Evolutionary conservation across 2,329 filamentous ascomycete species (phyloP), one percentile per base, ranked within the genome.

Genomic region (Gyromitra esculenta): DNA sequence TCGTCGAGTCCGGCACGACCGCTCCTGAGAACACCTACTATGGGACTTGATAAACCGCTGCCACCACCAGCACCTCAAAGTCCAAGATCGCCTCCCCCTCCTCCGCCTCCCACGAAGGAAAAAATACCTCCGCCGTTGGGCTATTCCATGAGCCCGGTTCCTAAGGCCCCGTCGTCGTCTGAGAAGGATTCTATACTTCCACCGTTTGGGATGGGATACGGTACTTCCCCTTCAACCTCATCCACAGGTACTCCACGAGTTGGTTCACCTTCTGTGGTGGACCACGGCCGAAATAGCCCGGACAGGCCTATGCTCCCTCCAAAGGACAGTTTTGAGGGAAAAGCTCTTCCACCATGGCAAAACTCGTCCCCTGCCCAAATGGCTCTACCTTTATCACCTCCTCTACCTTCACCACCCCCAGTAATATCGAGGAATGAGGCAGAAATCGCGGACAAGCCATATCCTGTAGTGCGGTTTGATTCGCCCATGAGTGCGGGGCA

Each of bases 41-140:
- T 71, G 72, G 72, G 72, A 8, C 31, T 75, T 18, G 71, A 74
- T 74, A 74, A 74, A 39, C 71, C 71, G 11, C 56, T 74, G 13
- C 71, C 71, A 57, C 57, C 37, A 63, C 57, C 65, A 31, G 62
- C 18, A 39, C 52, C 50, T 8, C 59, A 59, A 15, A 48, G 72
- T 5, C 50, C 57, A 15, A 13, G 35, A 8, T 71, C 72, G 21
- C 65, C 72, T 9, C 65, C 70, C 1, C 70, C 70, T 3, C 70
- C 70, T 1, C 62, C 72, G 11, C 68, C 56, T 2, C 75, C 71
- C 11, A 57, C 66, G 11, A 77, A 70, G 45, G 70, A 77, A 56
- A 60, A 37, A 15, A 52, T 39, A 21, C 64, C 41, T 45, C 75
- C 69, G 13, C 54, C 62, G 5, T 9, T 69, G 35, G 43, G 43